Percentiles rank a stretch among this genome's conserved stretches.
Evolutionary conservation across 2,329 filamentous ascomycete genomes (phyloP).

Genomic region (Raffaelea ambrosiae): DNA sequence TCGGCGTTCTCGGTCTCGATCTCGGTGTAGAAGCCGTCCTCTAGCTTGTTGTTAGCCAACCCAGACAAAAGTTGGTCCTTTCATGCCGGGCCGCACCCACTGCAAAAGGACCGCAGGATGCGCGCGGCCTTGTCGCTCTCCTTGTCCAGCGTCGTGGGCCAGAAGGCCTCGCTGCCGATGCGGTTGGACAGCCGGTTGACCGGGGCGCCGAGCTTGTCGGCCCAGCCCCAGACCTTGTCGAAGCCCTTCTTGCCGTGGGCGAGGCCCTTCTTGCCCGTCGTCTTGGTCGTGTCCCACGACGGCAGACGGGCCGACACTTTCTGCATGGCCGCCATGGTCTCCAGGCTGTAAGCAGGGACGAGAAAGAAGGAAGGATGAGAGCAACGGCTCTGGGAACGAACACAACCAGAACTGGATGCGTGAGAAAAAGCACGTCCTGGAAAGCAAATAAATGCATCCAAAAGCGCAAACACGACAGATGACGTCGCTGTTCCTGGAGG

Average conservation of each 20-base stretch:
- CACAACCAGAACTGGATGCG: too few relatives aligned
- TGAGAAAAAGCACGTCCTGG: too few relatives aligned
- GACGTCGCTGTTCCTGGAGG: too few relatives aligned
- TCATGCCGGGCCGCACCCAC: too few relatives aligned
- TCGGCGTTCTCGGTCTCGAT: constrained; percentile 17
- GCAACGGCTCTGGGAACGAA: too few relatives aligned
- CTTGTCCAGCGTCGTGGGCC: constrained; percentile 65
- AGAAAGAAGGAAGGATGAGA: too few relatives aligned
- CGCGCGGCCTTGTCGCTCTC: constrained; percentile 70
- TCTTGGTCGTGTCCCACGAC: constrained; percentile 47
- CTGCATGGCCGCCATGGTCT: too few relatives aligned
- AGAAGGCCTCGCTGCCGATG: constrained; percentile 64
- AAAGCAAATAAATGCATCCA: too few relatives aligned
- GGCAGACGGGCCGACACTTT: constrained; percentile 24
- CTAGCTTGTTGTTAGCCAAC: constrained; percentile 26
- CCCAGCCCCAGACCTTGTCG: constrained; percentile 61
- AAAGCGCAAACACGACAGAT: too few relatives aligned
- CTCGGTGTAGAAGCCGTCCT: constrained; percentile 43
- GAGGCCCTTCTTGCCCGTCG: constrained; percentile 55
- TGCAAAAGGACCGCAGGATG: constrained; percentile 67
- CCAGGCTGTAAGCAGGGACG: too few relatives aligned
- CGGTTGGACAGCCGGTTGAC: constrained; percentile 13
- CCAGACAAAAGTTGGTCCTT: too few relatives aligned
- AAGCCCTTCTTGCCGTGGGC: constrained; percentile 60
- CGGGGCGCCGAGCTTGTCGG: constrained; percentile 47